Evolutionary conservation across 768 basidiomycete species (phyloP), one percentile per base, ranked within the genome.

Genomic region (Glaciozyma martinii): DNA sequence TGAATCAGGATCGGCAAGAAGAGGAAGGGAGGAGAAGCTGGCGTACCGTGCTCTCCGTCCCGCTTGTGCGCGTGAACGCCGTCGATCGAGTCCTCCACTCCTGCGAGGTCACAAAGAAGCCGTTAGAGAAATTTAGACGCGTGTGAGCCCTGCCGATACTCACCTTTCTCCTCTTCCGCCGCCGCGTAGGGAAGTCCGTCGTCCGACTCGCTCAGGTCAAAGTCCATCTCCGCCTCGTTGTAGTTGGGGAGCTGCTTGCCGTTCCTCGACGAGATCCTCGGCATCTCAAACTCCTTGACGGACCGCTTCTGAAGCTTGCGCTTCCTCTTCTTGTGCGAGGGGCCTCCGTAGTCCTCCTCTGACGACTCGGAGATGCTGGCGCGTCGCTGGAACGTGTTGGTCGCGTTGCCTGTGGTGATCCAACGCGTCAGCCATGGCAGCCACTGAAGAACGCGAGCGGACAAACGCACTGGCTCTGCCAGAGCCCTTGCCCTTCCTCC

Each of bases 61-160:
- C 94, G 83, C 75, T 82, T 82, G 75, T 97, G 92, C 40, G 83
- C 85, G 47, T 94, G 82, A 47, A 99, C 90, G 46, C 84, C 84
- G 77, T 99, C 95, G 54, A 99, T 94, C 76, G 91, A 90, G 68
- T 93, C 74, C 27, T 70, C 74, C 16, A 54, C 47, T 18, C 47
- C 66, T 62, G 55, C 37, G 16, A 23, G 23, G 29, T 13, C 7
- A 42, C n/a, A 5, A 27, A n/a, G 23, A 25, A 50, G 12, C 47
- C 8, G 30, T 43, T 29, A 50, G 57, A 23, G 33, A 40, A 3
- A 1, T 25, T n/a, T 23, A 16, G 7, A 23, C 9, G 54, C 5
- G 32, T 10, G 18, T 0, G n/a, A 56, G 47, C 7, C 46, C 5
- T 6, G 46, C 18, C 6, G 15, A 23, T 47, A 65, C 59, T 50